phyloP scores from a whole-genome alignment of 2,329 filamentous ascomycete species.

The Cercospora sesami region DNA sequence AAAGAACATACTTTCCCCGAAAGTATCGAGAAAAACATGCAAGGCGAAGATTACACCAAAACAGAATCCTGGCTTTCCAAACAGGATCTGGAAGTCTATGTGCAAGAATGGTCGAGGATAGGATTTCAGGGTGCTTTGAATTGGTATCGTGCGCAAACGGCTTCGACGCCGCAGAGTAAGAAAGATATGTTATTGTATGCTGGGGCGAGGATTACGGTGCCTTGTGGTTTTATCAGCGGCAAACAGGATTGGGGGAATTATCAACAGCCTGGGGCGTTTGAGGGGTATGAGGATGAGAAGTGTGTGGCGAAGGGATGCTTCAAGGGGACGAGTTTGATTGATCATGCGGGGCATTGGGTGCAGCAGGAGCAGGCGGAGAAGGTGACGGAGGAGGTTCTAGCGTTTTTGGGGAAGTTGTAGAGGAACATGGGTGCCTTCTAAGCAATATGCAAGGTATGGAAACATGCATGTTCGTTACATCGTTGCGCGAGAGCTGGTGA shows the following conservation, averaged over 20 bases:
- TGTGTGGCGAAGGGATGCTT: conserved; percentile 51
- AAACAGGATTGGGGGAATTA: conserved; percentile 67
- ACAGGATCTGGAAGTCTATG: conserved; percentile 61
- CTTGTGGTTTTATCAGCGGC: conserved; percentile 62
- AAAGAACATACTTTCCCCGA: conserved; percentile 59
- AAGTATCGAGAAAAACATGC: conserved; percentile 58
- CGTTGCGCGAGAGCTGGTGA: neutral
- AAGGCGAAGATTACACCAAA: conserved; percentile 49
- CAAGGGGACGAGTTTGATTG: conserved; percentile 54
- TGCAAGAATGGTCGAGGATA: conserved; percentile 59
- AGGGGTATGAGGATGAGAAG: conserved; percentile 51
- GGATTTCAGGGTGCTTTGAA: conserved; percentile 67
- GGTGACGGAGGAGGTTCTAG: conserved; percentile 39
- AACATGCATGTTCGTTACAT: neutral
- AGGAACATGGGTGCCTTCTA: neutral
- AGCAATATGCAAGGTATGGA: neutral
- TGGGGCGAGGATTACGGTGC: conserved; percentile 62
- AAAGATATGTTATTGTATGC: conserved; percentile 61
- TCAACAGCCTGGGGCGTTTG: conserved; percentile 64
- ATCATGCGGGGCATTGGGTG: conserved; percentile 68
- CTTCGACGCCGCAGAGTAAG: conserved; percentile 43
- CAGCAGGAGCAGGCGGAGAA: conserved; percentile 64
- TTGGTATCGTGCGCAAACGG: conserved; percentile 65
- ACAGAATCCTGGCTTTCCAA: conserved; percentile 58
- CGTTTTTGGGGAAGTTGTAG: conserved; percentile 8